Percentiles rank a stretch among this genome's conserved stretches.
These are phyloP conservation scores for Aspergillus saccharolyticus DNA, from an alignment of 495 filamentous ascomycete genomes.

Conservation along the genomic window DNA sequence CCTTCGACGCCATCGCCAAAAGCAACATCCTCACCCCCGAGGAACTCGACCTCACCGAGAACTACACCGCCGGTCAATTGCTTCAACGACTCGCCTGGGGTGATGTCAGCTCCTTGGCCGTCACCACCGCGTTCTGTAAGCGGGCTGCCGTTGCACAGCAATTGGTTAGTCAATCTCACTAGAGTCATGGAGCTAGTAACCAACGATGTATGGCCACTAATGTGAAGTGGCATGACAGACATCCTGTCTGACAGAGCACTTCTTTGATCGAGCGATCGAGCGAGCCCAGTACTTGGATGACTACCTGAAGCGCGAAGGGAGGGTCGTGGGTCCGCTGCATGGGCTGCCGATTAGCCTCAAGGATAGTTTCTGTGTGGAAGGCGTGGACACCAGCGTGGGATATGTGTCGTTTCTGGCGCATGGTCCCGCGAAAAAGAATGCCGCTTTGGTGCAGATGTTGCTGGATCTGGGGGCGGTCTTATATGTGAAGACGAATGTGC, in stretches of 20 bases:
- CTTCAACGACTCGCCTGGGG: background rate
- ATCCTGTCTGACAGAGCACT: slow-evolving; percentile 41
- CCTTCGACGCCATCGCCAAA: slow-evolving; percentile 15
- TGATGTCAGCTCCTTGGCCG: background rate
- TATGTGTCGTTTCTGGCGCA: slow-evolving; percentile 47
- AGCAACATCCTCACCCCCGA: slow-evolving; percentile 22
- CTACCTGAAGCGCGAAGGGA: slow-evolving; percentile 27
- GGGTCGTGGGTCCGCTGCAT: slow-evolving; percentile 54
- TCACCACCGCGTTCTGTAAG: background rate
- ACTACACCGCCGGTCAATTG: background rate
- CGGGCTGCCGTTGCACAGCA: background rate
- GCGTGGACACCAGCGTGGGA: slow-evolving; percentile 30
- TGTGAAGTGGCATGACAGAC: slow-evolving; percentile 12
- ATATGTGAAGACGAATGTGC: slow-evolving; percentile 58
- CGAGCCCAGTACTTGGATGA: slow-evolving; percentile 42
- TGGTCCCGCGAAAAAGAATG: slow-evolving; percentile 36
- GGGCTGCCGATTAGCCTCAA: slow-evolving; percentile 61
- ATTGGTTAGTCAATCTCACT: slow-evolving; percentile 1
- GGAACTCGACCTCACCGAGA: background rate
- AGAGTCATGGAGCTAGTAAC: no score
- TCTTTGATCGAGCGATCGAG: slow-evolving; percentile 33
- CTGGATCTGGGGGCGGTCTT: slow-evolving; percentile 43
- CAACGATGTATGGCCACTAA: no score
- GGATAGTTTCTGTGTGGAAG: slow-evolving; percentile 54
- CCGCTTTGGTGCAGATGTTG: slow-evolving; percentile 34